phyloP scores from a whole-genome alignment of 2,329 filamentous ascomycete species.

The Akanthomyces muscarius region DNA sequence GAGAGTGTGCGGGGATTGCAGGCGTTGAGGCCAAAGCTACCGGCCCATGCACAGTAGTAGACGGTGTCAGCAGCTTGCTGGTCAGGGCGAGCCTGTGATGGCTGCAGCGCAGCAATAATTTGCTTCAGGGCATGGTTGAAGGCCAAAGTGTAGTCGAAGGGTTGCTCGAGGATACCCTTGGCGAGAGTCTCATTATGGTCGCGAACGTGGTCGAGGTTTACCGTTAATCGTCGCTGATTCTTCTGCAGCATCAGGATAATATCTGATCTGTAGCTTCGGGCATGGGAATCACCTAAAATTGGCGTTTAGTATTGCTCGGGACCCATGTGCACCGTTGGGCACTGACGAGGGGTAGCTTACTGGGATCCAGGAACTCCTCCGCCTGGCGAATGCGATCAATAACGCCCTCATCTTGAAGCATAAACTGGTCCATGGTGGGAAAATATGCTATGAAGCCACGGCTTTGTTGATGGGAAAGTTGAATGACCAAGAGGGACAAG shows the following conservation, averaged over 20 bases:
- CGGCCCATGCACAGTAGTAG: conserved; percentile 97
- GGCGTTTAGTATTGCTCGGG: not conserved
- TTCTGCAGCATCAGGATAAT: conserved; percentile 75
- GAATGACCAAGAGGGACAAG: conserved; percentile 10
- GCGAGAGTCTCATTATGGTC: conserved; percentile 82
- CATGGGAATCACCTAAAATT: conserved; percentile 41
- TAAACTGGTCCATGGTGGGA: conserved; percentile 62
- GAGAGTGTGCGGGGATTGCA: conserved; percentile 93
- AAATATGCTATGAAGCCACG: not conserved
- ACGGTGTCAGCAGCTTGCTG: conserved; percentile 74
- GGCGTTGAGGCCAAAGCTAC: conserved; percentile 89
- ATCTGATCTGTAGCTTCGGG: conserved; percentile 78
- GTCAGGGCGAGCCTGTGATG: conserved; percentile 63
- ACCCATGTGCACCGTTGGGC: not conserved
- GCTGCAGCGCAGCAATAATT: conserved; percentile 70
- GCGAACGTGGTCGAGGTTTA: conserved; percentile 87
- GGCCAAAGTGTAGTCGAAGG: conserved; percentile 83
- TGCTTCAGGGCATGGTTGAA: conserved; percentile 90
- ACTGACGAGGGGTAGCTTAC: conserved; percentile 48
- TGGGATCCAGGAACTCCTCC: conserved; percentile 90
- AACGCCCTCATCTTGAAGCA: conserved; percentile 80
- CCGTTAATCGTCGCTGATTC: conserved; percentile 59
- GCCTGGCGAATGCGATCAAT: conserved; percentile 80
- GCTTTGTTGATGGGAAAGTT: conserved; percentile 14
- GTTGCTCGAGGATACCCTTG: conserved; percentile 70